Conservation (phyloP, 2,329 filamentous ascomycete genomes). For the Paracoccidioides lutzii region DNA sequence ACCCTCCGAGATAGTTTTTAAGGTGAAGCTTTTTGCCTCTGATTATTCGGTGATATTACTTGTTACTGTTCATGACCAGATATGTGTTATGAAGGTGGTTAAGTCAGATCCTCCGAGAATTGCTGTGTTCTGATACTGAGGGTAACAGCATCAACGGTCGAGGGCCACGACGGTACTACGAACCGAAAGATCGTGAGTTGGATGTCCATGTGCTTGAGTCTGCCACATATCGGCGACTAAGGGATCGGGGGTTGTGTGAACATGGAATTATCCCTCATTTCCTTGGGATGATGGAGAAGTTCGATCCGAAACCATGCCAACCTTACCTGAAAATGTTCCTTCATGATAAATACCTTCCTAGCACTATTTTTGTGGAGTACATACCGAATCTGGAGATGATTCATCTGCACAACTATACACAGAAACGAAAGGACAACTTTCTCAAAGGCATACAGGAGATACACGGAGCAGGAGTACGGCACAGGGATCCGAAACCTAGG, state of each 20-base stretch:
- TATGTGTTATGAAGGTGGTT: constrained; percentile 17
- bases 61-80: constrained; percentile 4
- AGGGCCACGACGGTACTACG: background rate
- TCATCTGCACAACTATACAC: constrained; percentile 15
- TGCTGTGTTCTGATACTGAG: background rate
- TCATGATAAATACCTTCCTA: constrained; percentile 12
- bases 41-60: constrained; percentile 11
- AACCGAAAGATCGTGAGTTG: constrained; percentile 1
- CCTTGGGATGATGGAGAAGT: constrained; percentile 8
- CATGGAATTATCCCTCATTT: constrained; percentile 7
- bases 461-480: constrained; percentile 13
- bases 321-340: constrained; percentile 3
- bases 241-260: constrained; percentile 5
- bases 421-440: constrained; percentile 9
- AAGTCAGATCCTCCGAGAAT: constrained; percentile 3
- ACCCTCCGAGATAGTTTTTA: constrained; percentile 9
- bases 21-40: constrained; percentile 5
- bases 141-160: constrained; percentile 7
- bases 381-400: constrained; percentile 13
- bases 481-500: constrained; percentile 17
- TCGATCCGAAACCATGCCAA: constrained; percentile 4
- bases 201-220: constrained; percentile 6
- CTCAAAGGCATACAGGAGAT: constrained; percentile 15
- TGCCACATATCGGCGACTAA: constrained; percentile 7
- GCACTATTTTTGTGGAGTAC: constrained; percentile 18